These are phyloP conservation scores for Sarcodon aspratus DNA, from an alignment of 768 basidiomycete species.

Conservation along the genomic window DNA sequence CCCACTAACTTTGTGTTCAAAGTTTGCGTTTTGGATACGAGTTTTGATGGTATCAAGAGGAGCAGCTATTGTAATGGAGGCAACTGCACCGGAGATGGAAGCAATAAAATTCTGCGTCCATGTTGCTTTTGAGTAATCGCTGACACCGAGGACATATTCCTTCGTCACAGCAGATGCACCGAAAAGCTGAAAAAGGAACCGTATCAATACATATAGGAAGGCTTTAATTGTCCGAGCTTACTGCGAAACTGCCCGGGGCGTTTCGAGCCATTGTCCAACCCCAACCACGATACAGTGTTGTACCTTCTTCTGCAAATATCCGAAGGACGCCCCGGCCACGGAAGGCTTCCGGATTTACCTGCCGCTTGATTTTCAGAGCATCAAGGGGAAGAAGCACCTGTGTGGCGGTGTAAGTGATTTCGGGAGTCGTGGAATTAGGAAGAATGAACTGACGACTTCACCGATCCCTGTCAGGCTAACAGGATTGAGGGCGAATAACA, in stretches of 20 bases:
- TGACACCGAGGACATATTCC: constrained; percentile 81
- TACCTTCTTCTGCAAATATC: constrained; percentile 87
- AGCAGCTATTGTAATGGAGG: constrained; percentile 92
- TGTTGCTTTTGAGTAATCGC: constrained; percentile 90
- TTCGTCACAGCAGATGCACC: constrained; percentile 93
- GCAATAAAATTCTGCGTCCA: constrained; percentile 97
- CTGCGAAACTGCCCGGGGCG: constrained; percentile 91
- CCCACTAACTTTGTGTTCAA: constrained; percentile 76
- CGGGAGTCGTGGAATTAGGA: neutral
- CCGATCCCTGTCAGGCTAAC: constrained; percentile 66
- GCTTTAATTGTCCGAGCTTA: constrained; percentile 27
- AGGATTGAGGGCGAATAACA: neutral
- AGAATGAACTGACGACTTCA: constrained; percentile 62
- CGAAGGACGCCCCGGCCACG: constrained; percentile 84
- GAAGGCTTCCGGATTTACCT: constrained; percentile 98
- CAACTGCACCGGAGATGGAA: constrained; percentile 86
- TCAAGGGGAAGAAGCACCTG: constrained; percentile 92
- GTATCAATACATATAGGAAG: neutral
- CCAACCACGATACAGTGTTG: constrained; percentile 92
- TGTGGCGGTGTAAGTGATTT: neutral
- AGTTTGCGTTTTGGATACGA: constrained; percentile 97
- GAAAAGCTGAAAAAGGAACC: constrained; percentile 60
- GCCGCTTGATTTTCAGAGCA: constrained; percentile 96
- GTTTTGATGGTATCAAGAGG: constrained; percentile 96
- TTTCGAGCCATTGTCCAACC: constrained; percentile 99